These are phyloP conservation scores for Lodderomyces parapsilosis DNA, from an alignment of 1,139 yeast species.

Conservation along the genomic window DNA sequence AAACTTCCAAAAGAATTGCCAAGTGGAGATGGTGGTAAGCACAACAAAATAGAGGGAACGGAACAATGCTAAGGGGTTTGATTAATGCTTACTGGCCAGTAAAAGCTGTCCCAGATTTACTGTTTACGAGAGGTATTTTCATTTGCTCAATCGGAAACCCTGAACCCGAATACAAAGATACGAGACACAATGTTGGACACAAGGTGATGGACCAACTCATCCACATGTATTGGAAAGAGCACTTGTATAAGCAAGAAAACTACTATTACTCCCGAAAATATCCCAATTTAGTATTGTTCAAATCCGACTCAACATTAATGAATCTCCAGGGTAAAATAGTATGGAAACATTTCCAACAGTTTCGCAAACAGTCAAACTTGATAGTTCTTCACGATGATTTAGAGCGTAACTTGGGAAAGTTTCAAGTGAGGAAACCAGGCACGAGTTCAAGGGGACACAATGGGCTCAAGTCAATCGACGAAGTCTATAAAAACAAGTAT, in stretches of 20 bases:
- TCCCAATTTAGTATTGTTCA: conserved; percentile 27
- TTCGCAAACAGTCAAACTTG: conserved; percentile 26
- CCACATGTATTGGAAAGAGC: conserved; percentile 24
- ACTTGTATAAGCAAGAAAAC: conserved; percentile 9
- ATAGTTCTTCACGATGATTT: conserved; percentile 77
- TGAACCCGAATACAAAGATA: conserved; percentile 54
- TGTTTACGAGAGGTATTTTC: conserved; percentile 10
- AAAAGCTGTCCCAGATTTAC: conserved; percentile 1
- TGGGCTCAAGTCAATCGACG: conserved; percentile 63
- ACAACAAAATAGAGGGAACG: neutral
- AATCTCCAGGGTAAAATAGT: conserved; percentile 63
- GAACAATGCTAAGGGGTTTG: conserved; percentile 5
- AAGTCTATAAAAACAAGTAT: conserved; percentile 36
- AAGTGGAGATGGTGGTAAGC: neutral
- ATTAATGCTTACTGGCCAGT: conserved; percentile 5
- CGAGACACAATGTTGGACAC: conserved; percentile 83
- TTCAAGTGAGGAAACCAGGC: conserved; percentile 55
- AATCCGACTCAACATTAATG: conserved; percentile 59
- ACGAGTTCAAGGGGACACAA: conserved; percentile 77
- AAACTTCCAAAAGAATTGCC: conserved; percentile 1
- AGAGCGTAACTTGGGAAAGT: conserved; percentile 60
- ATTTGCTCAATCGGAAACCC: conserved; percentile 80
- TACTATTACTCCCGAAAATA: conserved; percentile 21
- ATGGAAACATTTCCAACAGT: conserved; percentile 44
- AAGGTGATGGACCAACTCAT: conserved; percentile 39